Conservation (phyloP, 169 alveolate species). For the Cryptosporidium ubiquitum region DNA sequence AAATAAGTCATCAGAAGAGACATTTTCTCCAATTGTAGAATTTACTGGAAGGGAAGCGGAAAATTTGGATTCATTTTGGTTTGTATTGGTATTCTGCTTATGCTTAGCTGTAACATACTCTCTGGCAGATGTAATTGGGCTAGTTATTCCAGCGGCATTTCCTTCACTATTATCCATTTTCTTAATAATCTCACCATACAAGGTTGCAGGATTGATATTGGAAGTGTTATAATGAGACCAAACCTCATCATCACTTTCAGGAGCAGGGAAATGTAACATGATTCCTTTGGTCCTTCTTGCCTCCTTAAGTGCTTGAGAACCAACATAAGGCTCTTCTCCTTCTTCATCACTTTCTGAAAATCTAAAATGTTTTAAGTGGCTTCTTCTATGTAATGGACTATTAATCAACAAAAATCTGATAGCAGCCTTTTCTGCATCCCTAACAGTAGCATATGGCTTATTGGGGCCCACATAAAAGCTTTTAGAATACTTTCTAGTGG, state of each 20-base stretch:
- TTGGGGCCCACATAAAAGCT: constrained; percentile 72
- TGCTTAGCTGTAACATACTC: constrained; percentile 59
- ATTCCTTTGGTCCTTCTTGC: constrained; percentile 71
- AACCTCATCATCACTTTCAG: constrained; percentile 73
- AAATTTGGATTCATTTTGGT: constrained; percentile 18
- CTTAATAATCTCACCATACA: constrained; percentile 68
- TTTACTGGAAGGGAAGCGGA: not conserved
- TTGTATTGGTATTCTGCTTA: constrained; percentile 11
- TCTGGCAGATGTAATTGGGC: constrained; percentile 71
- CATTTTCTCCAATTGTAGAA: constrained; percentile 17
- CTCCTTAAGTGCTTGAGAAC: constrained; percentile 66
- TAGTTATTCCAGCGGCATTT: constrained; percentile 14
- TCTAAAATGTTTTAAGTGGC: constrained; percentile 72
- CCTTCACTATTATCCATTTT: constrained; percentile 56
- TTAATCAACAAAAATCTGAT: constrained; percentile 55
- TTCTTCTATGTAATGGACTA: constrained; percentile 66
- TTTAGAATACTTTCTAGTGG: constrained; percentile 67
- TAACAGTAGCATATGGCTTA: constrained; percentile 72
- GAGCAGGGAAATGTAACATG: constrained; percentile 72
- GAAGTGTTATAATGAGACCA: constrained; percentile 74
- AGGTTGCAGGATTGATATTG: constrained; percentile 65
- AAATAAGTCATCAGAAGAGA: constrained; percentile 54
- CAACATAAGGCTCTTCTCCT: constrained; percentile 71
- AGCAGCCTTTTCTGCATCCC: constrained; percentile 73
- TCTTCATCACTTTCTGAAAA: constrained; percentile 72